These are phyloP conservation scores for Barbarea vulgaris DNA, from an alignment of 345 rosid genomes.

Conservation along the genomic window DNA sequence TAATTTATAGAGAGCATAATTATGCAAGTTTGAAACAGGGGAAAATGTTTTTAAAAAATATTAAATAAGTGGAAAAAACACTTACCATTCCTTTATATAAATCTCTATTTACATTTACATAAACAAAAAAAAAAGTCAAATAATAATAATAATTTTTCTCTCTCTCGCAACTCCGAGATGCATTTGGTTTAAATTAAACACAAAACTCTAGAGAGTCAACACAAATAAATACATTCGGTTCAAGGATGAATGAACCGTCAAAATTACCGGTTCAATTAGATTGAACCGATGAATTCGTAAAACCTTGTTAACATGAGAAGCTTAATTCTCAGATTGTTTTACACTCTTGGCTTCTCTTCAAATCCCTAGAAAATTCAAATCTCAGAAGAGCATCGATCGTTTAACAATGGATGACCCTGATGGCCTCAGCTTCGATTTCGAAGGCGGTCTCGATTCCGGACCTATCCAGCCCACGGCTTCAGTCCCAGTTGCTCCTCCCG, in stretches of 20 bases:
- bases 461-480: constrained; percentile 58
- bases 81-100: no score
- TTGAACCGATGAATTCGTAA: constrained; percentile 3
- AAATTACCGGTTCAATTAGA: not conserved
- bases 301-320: not conserved
- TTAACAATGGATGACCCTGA: constrained; percentile 73
- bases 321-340: not conserved
- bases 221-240: not conserved
- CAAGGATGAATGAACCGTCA: not conserved
- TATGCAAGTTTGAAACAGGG: no score
- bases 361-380: constrained; percentile 15
- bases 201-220: no score
- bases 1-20: no score
- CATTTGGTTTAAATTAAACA: no score
- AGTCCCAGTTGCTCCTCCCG: constrained; percentile 56
- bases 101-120: no score
- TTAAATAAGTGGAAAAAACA: no score
- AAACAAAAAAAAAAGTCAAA: no score
- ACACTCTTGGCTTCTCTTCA: not conserved
- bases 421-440: constrained; percentile 97
- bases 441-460: constrained; percentile 88
- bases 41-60: no score
- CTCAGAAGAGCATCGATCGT: not conserved
- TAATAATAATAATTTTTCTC: no score
- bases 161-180: no score